These are phyloP conservation scores for Stachybotrys elegans DNA, from an alignment of 2,329 filamentous ascomycete genomes.

Conservation along the genomic window DNA sequence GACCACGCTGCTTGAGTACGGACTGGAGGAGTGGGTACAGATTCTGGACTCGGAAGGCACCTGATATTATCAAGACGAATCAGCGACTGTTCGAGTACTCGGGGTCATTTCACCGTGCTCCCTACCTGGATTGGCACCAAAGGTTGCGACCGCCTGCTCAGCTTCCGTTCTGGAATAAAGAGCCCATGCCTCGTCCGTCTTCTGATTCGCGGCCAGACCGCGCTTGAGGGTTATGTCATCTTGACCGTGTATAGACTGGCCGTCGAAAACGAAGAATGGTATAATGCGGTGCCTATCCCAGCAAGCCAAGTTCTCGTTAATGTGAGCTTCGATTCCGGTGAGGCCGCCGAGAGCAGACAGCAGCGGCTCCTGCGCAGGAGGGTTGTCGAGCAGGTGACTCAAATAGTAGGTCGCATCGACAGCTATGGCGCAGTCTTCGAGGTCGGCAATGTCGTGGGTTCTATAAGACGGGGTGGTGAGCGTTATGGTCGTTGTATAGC, in stretches of 20 bases:
- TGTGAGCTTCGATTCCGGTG: conserved; percentile 70
- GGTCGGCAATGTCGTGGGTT: conserved; percentile 59
- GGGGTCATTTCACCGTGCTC: too few species aligned
- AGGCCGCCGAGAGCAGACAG: conserved; percentile 85
- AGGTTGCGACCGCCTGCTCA: conserved; percentile 76
- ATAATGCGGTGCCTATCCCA: conserved; percentile 66
- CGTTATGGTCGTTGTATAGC: conserved; percentile 9
- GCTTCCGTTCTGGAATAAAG: conserved; percentile 79
- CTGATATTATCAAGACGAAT: conserved; percentile 35
- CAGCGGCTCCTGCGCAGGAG: conserved; percentile 75
- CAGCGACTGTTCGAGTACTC: too few species aligned
- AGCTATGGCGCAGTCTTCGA: conserved; percentile 71
- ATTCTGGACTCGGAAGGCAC: conserved; percentile 64
- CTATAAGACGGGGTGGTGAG: conserved; percentile 27
- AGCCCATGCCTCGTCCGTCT: conserved; percentile 77
- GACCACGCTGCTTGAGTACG: conserved; percentile 61
- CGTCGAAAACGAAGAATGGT: conserved; percentile 91
- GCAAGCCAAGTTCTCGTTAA: conserved; percentile 69
- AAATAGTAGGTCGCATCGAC: conserved; percentile 91
- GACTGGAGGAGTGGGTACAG: conserved; percentile 74
- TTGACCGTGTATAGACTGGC: conserved; percentile 72
- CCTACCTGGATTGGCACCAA: conserved; percentile 71
- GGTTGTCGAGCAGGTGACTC: conserved; percentile 66
- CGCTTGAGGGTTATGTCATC: conserved; percentile 64
- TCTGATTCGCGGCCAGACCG: conserved; percentile 59